Percentiles rank a stretch among this genome's conserved stretches.
These are phyloP conservation scores for Miscanthus lutarioriparius DNA, from an alignment of 176 grass and related monocot genomes.

Conservation along the genomic window DNA sequence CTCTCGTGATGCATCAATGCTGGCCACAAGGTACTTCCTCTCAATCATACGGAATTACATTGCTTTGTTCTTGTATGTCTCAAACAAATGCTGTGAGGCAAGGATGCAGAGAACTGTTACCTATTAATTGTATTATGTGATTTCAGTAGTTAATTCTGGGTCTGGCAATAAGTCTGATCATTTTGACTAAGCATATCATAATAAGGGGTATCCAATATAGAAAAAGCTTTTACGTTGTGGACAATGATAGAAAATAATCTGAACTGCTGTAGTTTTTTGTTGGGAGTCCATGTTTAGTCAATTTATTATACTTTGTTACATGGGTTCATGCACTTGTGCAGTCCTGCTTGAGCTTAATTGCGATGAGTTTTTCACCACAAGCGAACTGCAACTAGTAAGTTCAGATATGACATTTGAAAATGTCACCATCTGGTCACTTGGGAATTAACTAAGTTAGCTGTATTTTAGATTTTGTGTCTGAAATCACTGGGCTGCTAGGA, in stretches of 20 bases:
- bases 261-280: neutral
- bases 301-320: neutral
- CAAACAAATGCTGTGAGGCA: neutral
- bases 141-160: neutral
- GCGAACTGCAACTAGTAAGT: neutral
- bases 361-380: neutral
- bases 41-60: neutral
- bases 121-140: neutral
- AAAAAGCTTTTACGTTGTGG: neutral
- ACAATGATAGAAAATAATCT: slow-evolving; percentile 13
- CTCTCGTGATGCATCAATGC: slow-evolving; percentile 64
- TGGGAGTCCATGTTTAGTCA: neutral
- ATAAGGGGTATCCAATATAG: neutral
- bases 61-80: neutral
- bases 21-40: slow-evolving; percentile 72
- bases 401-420: slow-evolving; percentile 2
- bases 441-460: neutral
- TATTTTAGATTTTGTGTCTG: neutral
- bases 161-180: neutral
- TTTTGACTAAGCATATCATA: neutral
- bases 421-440: neutral
- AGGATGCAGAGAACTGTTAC: neutral
- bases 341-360: neutral
- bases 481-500: neutral
- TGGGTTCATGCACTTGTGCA: neutral